Evolutionary conservation across 306 rosid species (phyloP).

Genomic region (Parietaria judaica): DNA sequence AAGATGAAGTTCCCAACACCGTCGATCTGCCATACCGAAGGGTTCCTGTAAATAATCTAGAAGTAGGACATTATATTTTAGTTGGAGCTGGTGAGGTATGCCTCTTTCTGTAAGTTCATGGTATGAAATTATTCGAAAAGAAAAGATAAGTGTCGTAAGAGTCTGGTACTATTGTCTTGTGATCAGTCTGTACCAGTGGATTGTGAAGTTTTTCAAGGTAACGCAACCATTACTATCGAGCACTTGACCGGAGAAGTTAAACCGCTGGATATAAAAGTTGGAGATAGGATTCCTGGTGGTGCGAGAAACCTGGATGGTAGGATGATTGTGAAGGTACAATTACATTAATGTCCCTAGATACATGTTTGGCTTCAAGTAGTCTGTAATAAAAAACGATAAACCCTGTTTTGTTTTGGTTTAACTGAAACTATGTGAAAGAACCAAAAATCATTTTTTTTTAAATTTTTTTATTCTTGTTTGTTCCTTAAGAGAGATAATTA

Average conservation of each 20-base stretch:
- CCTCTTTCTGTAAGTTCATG: slow-evolving; percentile 12
- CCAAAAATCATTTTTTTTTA: too few relatives aligned
- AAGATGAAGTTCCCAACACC: slow-evolving; percentile 68
- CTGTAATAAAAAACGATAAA: too few relatives aligned
- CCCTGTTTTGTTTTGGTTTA: too few relatives aligned
- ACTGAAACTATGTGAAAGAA: too few relatives aligned
- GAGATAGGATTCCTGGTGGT: slow-evolving; percentile 94
- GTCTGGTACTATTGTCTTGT: slow-evolving; percentile 61
- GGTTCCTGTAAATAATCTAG: slow-evolving; percentile 77
- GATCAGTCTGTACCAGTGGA: slow-evolving; percentile 99
- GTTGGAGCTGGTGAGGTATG: slow-evolving; percentile 95
- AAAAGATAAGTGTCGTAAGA: slow-evolving; percentile 41
- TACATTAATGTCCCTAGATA: not conserved
- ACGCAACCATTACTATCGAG: slow-evolving; percentile 86
- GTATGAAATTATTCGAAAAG: not conserved
- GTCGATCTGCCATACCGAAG: slow-evolving; percentile 69
- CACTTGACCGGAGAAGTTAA: slow-evolving; percentile 97
- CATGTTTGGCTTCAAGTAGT: not conserved
- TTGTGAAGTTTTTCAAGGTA: slow-evolving; percentile 91
- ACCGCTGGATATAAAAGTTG: slow-evolving; percentile 78
- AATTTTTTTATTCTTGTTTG: too few relatives aligned
- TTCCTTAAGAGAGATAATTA: too few relatives aligned
- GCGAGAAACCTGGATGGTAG: slow-evolving; percentile 97
- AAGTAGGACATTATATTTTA: slow-evolving; percentile 73
- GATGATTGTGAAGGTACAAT: slow-evolving; percentile 81